phyloP scores from a whole-genome alignment of 768 basidiomycete genomes.

The Glaciozyma antarctica region DNA sequence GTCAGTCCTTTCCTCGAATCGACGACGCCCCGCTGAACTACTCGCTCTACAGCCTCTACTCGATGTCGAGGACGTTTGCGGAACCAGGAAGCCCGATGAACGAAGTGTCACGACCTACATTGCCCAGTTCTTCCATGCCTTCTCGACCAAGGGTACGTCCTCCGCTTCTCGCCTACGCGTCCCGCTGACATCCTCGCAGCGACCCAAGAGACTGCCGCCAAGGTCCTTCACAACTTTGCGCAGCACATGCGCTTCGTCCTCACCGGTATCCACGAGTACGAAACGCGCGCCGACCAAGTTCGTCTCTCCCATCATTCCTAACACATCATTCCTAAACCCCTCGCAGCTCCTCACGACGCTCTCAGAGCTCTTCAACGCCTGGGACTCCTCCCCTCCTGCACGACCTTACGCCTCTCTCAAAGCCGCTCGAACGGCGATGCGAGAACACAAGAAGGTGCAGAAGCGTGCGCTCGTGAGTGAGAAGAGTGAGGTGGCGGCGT shows the following conservation, averaged over 20 bases:
- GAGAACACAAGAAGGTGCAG: constrained; percentile 69
- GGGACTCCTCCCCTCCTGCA: not conserved
- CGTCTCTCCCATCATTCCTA: constrained; percentile 26
- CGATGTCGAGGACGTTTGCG: constrained; percentile 91
- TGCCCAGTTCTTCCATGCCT: constrained; percentile 95
- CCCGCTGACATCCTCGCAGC: not conserved
- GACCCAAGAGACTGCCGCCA: constrained; percentile 73
- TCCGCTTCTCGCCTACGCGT: not conserved
- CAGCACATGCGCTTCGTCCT: constrained; percentile 90
- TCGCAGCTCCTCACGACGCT: constrained; percentile 8
- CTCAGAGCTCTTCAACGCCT: not conserved
- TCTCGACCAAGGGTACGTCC: constrained; percentile 80
- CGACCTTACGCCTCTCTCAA: constrained; percentile 44
- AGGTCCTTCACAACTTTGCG: constrained; percentile 89
- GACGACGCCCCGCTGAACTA: not conserved
- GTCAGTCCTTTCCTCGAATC: constrained; percentile 45
- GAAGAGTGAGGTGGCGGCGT: constrained; percentile 71
- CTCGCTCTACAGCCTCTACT: constrained; percentile 61
- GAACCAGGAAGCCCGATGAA: constrained; percentile 80
- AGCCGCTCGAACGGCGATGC: constrained; percentile 60
- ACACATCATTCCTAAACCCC: not conserved
- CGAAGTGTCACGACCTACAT: constrained; percentile 97
- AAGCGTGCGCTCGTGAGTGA: constrained; percentile 84
- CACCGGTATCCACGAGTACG: constrained; percentile 81
- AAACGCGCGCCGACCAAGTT: constrained; percentile 67